Base-by-base conservation (phyloP, 768 basidiomycete genomes). In the Agrocybe praecox region DNA sequence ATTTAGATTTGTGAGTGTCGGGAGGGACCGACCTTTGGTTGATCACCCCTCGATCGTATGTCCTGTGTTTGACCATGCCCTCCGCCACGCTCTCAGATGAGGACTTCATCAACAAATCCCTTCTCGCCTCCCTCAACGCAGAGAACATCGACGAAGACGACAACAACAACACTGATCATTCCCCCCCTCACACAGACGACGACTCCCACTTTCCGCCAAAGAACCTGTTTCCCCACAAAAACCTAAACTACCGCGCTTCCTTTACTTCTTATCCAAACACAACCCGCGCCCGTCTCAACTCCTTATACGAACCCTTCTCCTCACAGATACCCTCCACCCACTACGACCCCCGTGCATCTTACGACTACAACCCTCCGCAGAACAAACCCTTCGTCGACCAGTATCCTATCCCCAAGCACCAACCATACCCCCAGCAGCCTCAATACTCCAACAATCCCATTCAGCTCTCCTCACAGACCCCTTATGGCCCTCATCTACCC, bases 101-200 rank as follows among this genome's bases (percentile, higher is more conserved):
- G 83, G 90, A 89, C 74, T 86, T 87, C 66, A 91, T 93, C 70
- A 93, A 92, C 78, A 87, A 87, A 70, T 92, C 90, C 53, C 81
- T 93, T 56, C 76, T 93, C 63, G 91, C 90, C 72, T 89, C 87
- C 42, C 82, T 94, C 68, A 86, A 93, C 82, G 89, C 89, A 54
- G 90, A 92, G 71, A 89, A 88, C 46, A 68, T 79, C 54, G 79
- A 73, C 33, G 76, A 80, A 46, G 75, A 80, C 49, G 74, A 81
- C 60, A 83, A 84, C 72, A 77, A 80, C 54, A 78, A 84, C 68
- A 68, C 72, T 77, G 61, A 78, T 49, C 44, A 43, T 32, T 80
- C 60, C 80, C 81, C 58, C 65, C 74, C 29, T n/a, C n/a, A n/a
- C n/a, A n/a, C n/a, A n/a, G n/a, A n/a, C n/a, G n/a, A n/a, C 80